Percentiles rank a stretch among this genome's conserved stretches.
Conservation (phyloP, 352 stramenopile species). For the Phytophthora pisi region DNA sequence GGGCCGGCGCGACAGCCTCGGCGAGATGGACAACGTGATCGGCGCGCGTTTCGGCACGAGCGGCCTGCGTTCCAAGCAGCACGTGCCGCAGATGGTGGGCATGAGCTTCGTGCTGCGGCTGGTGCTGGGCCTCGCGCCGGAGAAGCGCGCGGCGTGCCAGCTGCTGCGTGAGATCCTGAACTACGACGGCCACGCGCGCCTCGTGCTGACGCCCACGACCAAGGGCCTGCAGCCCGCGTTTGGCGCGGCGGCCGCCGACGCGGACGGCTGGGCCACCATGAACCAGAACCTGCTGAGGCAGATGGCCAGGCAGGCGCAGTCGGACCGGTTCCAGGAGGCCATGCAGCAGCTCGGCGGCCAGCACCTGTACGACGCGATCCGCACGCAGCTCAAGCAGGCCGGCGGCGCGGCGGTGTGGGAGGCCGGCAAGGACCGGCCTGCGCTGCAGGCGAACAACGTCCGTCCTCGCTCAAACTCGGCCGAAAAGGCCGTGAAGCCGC, state of each 20-base stretch:
- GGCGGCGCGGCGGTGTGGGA: slow-evolving; percentile 11
- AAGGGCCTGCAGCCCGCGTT: slow-evolving; percentile 6
- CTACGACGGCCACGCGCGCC: slow-evolving; percentile 3
- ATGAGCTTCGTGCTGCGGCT: slow-evolving; percentile 13
- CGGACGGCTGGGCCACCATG: slow-evolving; percentile 2
- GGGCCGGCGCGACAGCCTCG: slow-evolving; percentile 2
- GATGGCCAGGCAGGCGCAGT: slow-evolving; percentile 12
- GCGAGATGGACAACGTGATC: slow-evolving; percentile 15
- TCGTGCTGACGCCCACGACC: slow-evolving; percentile 8
- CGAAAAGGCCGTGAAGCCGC: neutral
- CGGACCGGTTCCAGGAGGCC: slow-evolving; percentile 9
- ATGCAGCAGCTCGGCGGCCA: slow-evolving; percentile 9
- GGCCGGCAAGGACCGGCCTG: slow-evolving; percentile 1
- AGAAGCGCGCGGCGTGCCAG: slow-evolving; percentile 12
- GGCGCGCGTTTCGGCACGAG: slow-evolving; percentile 12
- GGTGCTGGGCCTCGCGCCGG: slow-evolving; percentile 12
- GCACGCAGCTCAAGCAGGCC: slow-evolving; percentile 10
- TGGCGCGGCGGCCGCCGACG: neutral
- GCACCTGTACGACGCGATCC: slow-evolving; percentile 17
- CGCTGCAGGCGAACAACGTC: slow-evolving; percentile 1
- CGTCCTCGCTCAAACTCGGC: neutral
- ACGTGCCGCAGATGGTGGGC: slow-evolving; percentile 5
- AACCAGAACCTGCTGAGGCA: slow-evolving; percentile 3
- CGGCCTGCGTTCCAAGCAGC: slow-evolving; percentile 13
- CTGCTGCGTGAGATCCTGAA: slow-evolving; percentile 6